These are phyloP conservation scores for Mycena venus DNA, from an alignment of 768 basidiomycete genomes.

Conservation along the genomic window DNA sequence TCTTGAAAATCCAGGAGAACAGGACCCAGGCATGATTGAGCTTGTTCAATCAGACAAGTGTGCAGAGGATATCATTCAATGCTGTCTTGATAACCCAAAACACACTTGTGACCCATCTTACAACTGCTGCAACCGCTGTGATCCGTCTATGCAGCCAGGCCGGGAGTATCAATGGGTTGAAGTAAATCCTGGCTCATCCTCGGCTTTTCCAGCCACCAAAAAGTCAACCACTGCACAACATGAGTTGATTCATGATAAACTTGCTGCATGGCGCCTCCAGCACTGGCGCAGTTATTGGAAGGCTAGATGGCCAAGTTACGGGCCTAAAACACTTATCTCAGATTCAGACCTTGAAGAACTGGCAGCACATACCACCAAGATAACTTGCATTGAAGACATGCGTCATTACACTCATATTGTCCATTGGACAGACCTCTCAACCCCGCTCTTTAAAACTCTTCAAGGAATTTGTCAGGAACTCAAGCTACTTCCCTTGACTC, in stretches of 20 bases:
- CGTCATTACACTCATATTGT: background rate
- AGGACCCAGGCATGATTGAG: slow-evolving; percentile 12
- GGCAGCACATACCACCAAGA: background rate
- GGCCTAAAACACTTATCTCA: slow-evolving; percentile 13
- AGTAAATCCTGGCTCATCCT: background rate
- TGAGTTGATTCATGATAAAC: background rate
- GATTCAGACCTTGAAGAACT: slow-evolving; percentile 22
- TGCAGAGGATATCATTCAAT: slow-evolving; percentile 23
- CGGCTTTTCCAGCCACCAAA: background rate
- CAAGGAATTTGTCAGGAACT: background rate
- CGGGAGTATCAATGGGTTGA: slow-evolving; percentile 5
- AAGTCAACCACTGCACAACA: background rate
- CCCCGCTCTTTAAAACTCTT: background rate
- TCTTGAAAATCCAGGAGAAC: background rate
- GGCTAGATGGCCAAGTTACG: slow-evolving; percentile 23
- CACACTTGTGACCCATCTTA: background rate
- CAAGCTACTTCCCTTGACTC: background rate
- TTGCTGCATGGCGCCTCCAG: background rate
- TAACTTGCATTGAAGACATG: slow-evolving; percentile 6
- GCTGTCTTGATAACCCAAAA: slow-evolving; percentile 32
- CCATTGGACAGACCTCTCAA: too few relatives aligned
- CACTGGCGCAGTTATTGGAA: slow-evolving; percentile 16
- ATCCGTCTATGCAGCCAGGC: background rate
- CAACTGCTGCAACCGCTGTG: slow-evolving; percentile 25
- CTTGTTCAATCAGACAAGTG: slow-evolving; percentile 13